Percentiles rank a stretch among this genome's conserved stretches.
Conservation (phyloP, 225 moss, liverwort and hornwort species). For the Physcomitrellopsis africana region DNA sequence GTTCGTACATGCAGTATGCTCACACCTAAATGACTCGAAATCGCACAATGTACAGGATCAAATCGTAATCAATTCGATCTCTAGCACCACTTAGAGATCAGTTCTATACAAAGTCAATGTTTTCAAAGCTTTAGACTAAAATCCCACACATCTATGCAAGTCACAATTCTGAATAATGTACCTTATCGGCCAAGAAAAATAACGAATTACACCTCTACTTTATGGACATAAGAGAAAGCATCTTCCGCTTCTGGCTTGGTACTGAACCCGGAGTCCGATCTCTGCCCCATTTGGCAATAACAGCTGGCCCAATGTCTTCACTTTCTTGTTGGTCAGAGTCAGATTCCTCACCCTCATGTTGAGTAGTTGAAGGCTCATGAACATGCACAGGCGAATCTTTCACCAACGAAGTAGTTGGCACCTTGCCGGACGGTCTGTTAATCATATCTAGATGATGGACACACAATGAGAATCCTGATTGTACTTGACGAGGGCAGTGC, state of each 20-base stretch:
- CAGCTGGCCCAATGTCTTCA: conserved; percentile 25
- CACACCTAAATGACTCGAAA: conserved; percentile 31
- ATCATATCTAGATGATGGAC: conserved; percentile 49
- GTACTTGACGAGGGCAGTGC: conserved; percentile 46
- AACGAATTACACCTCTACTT: conserved; percentile 26
- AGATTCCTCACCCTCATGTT: conserved; percentile 21
- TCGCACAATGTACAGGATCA: conserved; percentile 38
- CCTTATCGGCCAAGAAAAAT: conserved; percentile 7
- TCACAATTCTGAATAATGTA: conserved; percentile 18
- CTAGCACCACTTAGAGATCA: conserved; percentile 18
- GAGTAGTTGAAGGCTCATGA: conserved; percentile 10
- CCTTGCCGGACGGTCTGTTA: conserved; percentile 31
- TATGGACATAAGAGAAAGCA: conserved; percentile 54
- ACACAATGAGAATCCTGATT: conserved; percentile 45
- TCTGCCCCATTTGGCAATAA: conserved; percentile 43
- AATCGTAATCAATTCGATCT: conserved; percentile 13
- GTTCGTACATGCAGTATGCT: conserved; percentile 32
- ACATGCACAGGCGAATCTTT: background rate
- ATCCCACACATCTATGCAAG: conserved; percentile 9
- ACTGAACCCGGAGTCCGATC: conserved; percentile 41
- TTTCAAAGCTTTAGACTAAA: conserved; percentile 11
- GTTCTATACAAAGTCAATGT: conserved; percentile 38
- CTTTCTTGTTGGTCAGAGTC: conserved; percentile 42
- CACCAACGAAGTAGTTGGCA: background rate
- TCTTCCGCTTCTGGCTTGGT: conserved; percentile 52